These are phyloP conservation scores for Silene coronaria DNA, from an alignment of 179 eudicot genomes.

Conservation along the genomic window DNA sequence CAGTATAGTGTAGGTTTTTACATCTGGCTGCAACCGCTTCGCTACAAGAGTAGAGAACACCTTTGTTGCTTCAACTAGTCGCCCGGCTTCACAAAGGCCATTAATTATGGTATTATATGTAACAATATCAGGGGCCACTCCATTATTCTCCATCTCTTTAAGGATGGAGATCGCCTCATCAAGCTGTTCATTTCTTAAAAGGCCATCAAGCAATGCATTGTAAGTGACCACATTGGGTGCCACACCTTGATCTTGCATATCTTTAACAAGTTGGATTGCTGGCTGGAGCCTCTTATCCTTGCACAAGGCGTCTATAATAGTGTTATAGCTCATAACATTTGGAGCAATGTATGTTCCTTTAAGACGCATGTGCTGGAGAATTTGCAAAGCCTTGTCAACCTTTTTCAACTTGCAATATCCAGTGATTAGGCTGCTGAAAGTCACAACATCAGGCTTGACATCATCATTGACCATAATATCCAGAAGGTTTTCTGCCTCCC, in stretches of 20 bases:
- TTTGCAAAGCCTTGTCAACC: no score
- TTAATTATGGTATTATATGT: constrained; percentile 19
- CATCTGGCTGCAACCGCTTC: constrained; percentile 17
- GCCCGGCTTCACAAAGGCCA: constrained; percentile 3
- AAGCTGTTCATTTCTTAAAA: no score
- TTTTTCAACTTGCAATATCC: no score
- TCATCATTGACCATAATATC: no score
- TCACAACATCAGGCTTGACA: no score
- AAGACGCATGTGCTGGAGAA: constrained; percentile 20
- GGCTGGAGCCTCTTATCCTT: no score
- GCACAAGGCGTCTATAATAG: no score
- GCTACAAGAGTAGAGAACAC: constrained; percentile 7
- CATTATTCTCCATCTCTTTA: constrained; percentile 14
- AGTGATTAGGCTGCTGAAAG: no score
- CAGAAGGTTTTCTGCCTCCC: no score
- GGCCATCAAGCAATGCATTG: constrained; percentile 8
- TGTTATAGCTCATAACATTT: not conserved
- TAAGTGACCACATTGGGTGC: constrained; percentile 22
- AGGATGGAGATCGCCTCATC: no score
- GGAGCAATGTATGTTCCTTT: constrained; percentile 16
- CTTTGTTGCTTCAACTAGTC: not conserved
- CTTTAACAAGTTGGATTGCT: no score
- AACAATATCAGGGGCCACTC: constrained; percentile 7
- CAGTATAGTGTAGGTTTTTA: constrained; percentile 10
- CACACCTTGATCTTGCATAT: no score